Conservation (phyloP, 208 protist species). For the Entamoeba invadens region DNA sequence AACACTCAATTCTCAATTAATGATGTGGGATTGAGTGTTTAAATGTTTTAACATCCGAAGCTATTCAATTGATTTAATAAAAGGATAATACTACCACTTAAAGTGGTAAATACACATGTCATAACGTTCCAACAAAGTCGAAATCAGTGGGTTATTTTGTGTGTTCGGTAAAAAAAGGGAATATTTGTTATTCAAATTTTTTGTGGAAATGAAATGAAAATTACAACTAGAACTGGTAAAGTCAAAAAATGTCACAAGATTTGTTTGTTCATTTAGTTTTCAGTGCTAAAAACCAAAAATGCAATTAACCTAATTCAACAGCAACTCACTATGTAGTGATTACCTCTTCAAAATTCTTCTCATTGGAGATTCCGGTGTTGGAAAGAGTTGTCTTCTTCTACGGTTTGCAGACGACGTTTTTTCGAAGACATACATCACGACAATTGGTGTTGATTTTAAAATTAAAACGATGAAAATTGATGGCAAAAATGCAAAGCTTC, state of each 20-base stretch:
- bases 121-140: too few species aligned
- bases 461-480: neutral
- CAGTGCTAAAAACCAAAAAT: neutral
- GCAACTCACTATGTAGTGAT: neutral
- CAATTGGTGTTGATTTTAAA: constrained; percentile 5
- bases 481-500: neutral
- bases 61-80: too few species aligned
- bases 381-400: neutral
- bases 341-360: neutral
- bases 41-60: too few species aligned
- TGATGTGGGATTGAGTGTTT: too few species aligned
- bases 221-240: neutral
- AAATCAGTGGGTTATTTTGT: too few species aligned
- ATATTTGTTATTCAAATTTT: too few species aligned
- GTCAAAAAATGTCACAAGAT: neutral
- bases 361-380: neutral
- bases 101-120: too few species aligned
- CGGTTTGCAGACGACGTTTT: neutral
- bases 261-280: neutral
- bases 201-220: too few species aligned
- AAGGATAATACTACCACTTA: too few species aligned
- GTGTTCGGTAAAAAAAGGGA: too few species aligned
- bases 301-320: neutral
- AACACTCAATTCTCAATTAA: too few species aligned
- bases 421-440: neutral